Evolutionary conservation across 148 eudicot species (phyloP).

Genomic region (Bassia scoparia): DNA sequence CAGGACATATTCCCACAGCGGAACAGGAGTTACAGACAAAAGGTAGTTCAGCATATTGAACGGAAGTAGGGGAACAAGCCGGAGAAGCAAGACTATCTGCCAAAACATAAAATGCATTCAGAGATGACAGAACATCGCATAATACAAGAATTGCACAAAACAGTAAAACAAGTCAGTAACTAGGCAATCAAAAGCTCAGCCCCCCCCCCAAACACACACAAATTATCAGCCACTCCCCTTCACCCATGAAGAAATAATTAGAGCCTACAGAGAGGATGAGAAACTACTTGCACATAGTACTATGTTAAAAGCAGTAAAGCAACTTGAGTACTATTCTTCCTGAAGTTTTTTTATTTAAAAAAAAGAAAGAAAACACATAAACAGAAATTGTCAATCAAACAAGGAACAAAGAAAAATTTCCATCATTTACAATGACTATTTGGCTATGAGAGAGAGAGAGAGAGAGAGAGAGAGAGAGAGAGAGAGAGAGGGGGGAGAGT

Average conservation of each 20-base stretch:
- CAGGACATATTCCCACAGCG: conserved; percentile 70
- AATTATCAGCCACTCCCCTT: background rate
- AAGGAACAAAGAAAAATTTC: background rate
- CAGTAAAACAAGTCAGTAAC: conserved; percentile 1
- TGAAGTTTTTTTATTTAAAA: background rate
- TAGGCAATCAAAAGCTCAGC: background rate
- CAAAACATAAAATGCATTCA: conserved; percentile 16
- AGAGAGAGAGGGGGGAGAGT: no score
- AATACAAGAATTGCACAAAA: background rate
- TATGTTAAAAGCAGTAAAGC: background rate
- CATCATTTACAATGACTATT: background rate
- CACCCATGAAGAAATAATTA: background rate
- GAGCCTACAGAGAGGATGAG: background rate
- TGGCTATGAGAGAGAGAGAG: background rate
- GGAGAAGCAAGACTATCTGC: conserved; percentile 91
- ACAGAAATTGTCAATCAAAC: background rate
- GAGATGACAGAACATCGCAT: background rate
- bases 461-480: no score
- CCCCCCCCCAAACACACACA: background rate
- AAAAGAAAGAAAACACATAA: background rate
- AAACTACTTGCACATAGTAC: background rate
- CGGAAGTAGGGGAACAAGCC: conserved; percentile 89
- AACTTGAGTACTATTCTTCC: background rate
- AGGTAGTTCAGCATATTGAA: conserved; percentile 93
- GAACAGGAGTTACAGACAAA: conserved; percentile 84